Evolutionary conservation across 1,139 yeast species (phyloP).

Genomic region (Yamadazyma songkhlaensis): DNA sequence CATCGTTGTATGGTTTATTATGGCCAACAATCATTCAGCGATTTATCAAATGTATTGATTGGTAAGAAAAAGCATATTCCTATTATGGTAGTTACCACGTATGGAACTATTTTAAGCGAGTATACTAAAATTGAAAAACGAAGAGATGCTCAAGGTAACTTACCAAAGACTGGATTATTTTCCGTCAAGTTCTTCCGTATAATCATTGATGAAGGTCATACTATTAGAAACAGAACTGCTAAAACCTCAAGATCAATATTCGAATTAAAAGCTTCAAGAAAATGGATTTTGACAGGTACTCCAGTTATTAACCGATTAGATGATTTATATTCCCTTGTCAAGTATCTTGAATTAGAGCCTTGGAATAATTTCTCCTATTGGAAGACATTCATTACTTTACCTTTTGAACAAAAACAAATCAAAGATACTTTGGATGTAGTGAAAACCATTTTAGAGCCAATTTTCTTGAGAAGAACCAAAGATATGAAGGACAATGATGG

Average conservation of each 20-base stretch:
- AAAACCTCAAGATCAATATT: slow-evolving; percentile 80
- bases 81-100: slow-evolving; percentile 77
- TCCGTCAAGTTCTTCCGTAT: slow-evolving; percentile 75
- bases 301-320: slow-evolving; percentile 89
- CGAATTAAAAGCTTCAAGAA: slow-evolving; percentile 59
- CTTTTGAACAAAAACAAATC: slow-evolving; percentile 73
- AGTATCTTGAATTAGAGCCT: slow-evolving; percentile 76
- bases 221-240: slow-evolving; percentile 75
- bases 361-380: slow-evolving; percentile 88
- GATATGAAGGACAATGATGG: slow-evolving; percentile 78
- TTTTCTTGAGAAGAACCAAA: slow-evolving; percentile 82
- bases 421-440: slow-evolving; percentile 77
- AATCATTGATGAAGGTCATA: slow-evolving; percentile 91
- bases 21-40: slow-evolving; percentile 57
- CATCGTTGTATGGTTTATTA: slow-evolving; percentile 63
- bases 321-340: slow-evolving; percentile 77
- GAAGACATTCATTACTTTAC: slow-evolving; percentile 83
- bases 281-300: slow-evolving; percentile 92
- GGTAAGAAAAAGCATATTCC: slow-evolving; percentile 46
- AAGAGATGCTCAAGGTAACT: slow-evolving; percentile 26
- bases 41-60: slow-evolving; percentile 45
- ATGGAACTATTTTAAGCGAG: slow-evolving; percentile 83
- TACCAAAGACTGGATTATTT: slow-evolving; percentile 54
- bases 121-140: slow-evolving; percentile 42
- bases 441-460: slow-evolving; percentile 80